Conservation (phyloP, 2,329 filamentous ascomycete genomes). For the Fusarium chuoi region DNA sequence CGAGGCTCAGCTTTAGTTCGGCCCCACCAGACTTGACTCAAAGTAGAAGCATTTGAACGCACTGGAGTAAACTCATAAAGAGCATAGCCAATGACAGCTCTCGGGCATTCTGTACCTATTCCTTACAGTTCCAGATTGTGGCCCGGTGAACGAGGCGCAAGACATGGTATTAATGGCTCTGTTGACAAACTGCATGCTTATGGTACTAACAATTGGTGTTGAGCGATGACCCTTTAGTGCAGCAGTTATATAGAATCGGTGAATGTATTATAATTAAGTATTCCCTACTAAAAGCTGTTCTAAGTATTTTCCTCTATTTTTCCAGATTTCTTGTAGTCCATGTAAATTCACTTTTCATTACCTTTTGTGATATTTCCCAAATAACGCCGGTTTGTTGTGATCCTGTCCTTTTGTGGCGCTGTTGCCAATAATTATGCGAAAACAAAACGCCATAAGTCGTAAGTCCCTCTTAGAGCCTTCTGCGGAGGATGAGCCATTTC, state of each 20-base stretch:
- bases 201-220: too few species aligned
- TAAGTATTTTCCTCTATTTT: background rate
- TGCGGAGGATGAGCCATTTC: background rate
- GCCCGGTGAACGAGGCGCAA: background rate
- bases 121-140: background rate
- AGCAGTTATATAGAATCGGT: too few species aligned
- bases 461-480: background rate
- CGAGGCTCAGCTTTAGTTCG: background rate
- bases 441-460: too few species aligned
- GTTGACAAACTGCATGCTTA: rapidly evolving
- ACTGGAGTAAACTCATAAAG: background rate
- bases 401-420: background rate
- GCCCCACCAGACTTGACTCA: background rate
- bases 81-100: background rate
- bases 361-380: rapidly evolving
- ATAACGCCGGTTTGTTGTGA: too few species aligned
- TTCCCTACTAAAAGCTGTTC: background rate
- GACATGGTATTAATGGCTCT: rapidly evolving
- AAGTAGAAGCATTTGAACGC: conserved; percentile 30
- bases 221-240: rapidly evolving
- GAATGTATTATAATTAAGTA: background rate
- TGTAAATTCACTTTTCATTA: background rate
- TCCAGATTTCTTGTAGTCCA: too few species aligned
- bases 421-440: background rate
- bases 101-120: rapidly evolving